Conservation (phyloP, 2,329 filamentous ascomycete species). For the Monascus ruber region DNA sequence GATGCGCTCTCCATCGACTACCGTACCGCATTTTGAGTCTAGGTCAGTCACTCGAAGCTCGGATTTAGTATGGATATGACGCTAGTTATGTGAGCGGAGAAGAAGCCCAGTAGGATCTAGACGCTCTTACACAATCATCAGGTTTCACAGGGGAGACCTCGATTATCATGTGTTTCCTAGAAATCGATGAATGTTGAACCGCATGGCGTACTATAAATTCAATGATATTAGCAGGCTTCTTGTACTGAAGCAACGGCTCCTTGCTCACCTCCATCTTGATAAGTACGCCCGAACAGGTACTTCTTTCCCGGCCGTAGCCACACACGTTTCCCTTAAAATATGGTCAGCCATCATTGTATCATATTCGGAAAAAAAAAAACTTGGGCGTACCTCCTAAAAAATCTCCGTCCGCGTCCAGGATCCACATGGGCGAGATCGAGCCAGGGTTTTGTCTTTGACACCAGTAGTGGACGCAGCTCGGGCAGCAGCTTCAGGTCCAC, state of each 20-base stretch:
- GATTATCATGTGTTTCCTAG: conserved; percentile 76
- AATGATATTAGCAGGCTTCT: conserved; percentile 1
- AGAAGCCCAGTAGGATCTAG: not conserved
- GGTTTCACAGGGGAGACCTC: conserved; percentile 54
- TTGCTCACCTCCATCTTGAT: conserved; percentile 44
- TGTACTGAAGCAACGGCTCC: not conserved
- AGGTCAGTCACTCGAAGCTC: conserved; percentile 64
- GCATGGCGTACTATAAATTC: conserved; percentile 48
- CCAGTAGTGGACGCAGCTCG: not conserved
- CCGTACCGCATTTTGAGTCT: conserved; percentile 73
- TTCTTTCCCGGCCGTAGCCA: conserved; percentile 80
- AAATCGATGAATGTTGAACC: conserved; percentile 72
- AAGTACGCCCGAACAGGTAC: conserved; percentile 75
- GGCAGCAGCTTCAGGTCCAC: conserved; percentile 3
- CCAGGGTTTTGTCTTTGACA: not conserved
- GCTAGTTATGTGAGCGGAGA: conserved; percentile 30
- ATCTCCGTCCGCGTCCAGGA: conserved; percentile 44
- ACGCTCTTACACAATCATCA: conserved; percentile 51
- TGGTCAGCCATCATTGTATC: conserved; percentile 4
- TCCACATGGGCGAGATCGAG: conserved; percentile 45
- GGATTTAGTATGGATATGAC: conserved; percentile 54
- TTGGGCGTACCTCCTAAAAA: conserved; percentile 29
- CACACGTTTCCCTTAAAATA: conserved; percentile 50
- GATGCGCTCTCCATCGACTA: conserved; percentile 61
- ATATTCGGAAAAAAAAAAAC: conserved; percentile 37